Conservation (phyloP, 495 filamentous ascomycete genomes). For the Annulohypoxylon bovei region DNA sequence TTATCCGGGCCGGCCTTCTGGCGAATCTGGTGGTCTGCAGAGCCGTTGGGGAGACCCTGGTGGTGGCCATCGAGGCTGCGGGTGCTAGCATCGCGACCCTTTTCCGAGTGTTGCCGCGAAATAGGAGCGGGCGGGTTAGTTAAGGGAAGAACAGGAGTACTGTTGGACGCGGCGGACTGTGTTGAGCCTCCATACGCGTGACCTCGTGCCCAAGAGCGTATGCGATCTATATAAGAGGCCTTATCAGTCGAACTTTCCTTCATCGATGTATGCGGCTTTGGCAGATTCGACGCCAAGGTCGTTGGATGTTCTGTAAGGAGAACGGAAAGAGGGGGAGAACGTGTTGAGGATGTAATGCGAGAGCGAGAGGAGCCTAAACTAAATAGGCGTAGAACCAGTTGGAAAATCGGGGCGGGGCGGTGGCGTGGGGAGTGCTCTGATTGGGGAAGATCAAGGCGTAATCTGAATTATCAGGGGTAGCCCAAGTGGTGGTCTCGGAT, state of each 20-base stretch:
- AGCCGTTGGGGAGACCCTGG: conserved; percentile 27
- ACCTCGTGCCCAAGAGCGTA: conserved; percentile 64
- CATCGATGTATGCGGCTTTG: conserved; percentile 63
- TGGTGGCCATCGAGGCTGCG: conserved; percentile 27
- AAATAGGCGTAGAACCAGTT: conserved; percentile 42
- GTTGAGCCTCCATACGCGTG: conserved; percentile 65
- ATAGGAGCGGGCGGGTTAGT: conserved; percentile 39
- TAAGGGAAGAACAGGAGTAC: conserved; percentile 48
- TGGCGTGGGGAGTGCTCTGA: conserved; percentile 35
- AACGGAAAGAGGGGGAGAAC: conserved; percentile 26
- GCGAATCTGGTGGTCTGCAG: conserved; percentile 3
- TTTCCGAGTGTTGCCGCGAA: conserved; percentile 22
- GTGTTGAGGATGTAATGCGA: conserved; percentile 23
- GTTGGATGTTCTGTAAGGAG: conserved; percentile 40
- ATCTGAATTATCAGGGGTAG: conserved; percentile 35
- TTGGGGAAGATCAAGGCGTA: conserved; percentile 32
- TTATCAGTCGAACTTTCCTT: conserved; percentile 67
- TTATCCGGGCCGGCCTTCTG: conserved; percentile 31
- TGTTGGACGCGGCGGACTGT: conserved; percentile 49
- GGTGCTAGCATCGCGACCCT: conserved; percentile 44
- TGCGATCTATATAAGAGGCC: conserved; percentile 63
- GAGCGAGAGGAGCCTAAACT: conserved; percentile 37
- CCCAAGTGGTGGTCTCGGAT: conserved; percentile 23
- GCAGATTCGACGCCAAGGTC: conserved; percentile 48
- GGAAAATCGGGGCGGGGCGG: conserved; percentile 25